These are phyloP conservation scores for Blastomyces percursus DNA, from an alignment of 2,329 filamentous ascomycete genomes.

Conservation along the genomic window DNA sequence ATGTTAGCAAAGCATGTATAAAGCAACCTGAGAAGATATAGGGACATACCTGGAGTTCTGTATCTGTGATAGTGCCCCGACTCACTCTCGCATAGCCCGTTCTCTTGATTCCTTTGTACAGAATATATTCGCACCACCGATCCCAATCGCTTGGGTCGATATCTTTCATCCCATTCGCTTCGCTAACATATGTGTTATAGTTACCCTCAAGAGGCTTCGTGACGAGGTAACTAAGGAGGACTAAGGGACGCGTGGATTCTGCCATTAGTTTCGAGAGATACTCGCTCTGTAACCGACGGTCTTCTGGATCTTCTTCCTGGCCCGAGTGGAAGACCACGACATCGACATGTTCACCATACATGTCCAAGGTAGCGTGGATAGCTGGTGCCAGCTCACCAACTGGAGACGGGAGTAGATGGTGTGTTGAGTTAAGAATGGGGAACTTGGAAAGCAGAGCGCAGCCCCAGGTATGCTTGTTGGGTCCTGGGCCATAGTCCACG, in stretches of 20 bases:
- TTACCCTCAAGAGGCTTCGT: slow-evolving; percentile 85
- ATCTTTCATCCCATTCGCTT: slow-evolving; percentile 82
- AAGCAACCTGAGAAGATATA: not conserved
- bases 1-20: slow-evolving; percentile 9
- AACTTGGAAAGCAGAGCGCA: slow-evolving; percentile 89
- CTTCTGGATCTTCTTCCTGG: slow-evolving; percentile 91
- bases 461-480: slow-evolving; percentile 99
- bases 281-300: slow-evolving; percentile 72
- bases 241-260: slow-evolving; percentile 62
- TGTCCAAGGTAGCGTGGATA: slow-evolving; percentile 91
- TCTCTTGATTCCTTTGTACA: slow-evolving; percentile 79
- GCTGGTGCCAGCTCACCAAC: slow-evolving; percentile 91
- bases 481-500: slow-evolving; percentile 90
- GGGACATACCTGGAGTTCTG: slow-evolving; percentile 68
- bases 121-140: slow-evolving; percentile 96
- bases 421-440: slow-evolving; percentile 91
- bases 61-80: slow-evolving; percentile 87
- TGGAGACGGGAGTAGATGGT: slow-evolving; percentile 85
- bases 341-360: slow-evolving; percentile 80
- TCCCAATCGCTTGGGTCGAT: slow-evolving; percentile 92
- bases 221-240: slow-evolving; percentile 85
- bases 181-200: slow-evolving; percentile 89
- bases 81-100: slow-evolving; percentile 84
- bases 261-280: slow-evolving; percentile 88
- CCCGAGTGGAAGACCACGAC: slow-evolving; percentile 98